phyloP scores from a whole-genome alignment of 176 grass and related monocot genomes.

The Avena atlantica region DNA sequence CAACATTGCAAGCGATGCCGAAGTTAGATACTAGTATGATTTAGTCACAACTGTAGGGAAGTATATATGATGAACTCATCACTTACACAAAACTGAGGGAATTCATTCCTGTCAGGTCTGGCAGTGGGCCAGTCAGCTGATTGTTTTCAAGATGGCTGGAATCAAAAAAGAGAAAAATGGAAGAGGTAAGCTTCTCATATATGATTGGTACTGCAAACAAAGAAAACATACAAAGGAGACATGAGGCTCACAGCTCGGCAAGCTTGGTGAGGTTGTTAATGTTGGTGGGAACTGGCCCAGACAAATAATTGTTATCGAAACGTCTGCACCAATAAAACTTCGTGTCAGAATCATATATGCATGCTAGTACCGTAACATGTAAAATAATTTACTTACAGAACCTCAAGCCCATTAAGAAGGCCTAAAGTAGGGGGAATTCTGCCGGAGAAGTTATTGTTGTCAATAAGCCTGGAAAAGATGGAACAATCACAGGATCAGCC shows the following conservation, averaged over 20 bases:
- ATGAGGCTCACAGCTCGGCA: constrained; percentile 72
- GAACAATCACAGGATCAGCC: constrained; percentile 3
- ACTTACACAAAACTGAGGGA: constrained; percentile 87
- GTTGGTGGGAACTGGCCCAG: constrained; percentile 69
- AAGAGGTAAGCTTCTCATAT: constrained; percentile 21
- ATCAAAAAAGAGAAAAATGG: constrained; percentile 24
- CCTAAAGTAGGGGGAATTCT: constrained; percentile 76
- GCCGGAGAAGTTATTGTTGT: constrained; percentile 81
- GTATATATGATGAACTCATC: not conserved
- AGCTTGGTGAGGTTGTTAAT: constrained; percentile 71
- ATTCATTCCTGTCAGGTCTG: constrained; percentile 72
- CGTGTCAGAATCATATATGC: constrained; percentile 3
- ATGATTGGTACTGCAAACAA: constrained; percentile 21
- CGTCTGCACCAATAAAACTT: constrained; percentile 45
- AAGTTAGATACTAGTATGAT: constrained; percentile 4
- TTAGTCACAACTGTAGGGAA: not conserved
- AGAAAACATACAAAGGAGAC: not conserved
- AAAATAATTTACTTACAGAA: constrained; percentile 68
- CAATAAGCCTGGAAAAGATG: constrained; percentile 64
- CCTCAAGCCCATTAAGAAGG: constrained; percentile 56
- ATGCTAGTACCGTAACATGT: not conserved
- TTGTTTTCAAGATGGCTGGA: constrained; percentile 77
- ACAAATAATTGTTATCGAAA: constrained; percentile 62
- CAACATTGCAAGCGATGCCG: not conserved
- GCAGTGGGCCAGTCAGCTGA: constrained; percentile 62